Evolutionary conservation across 306 rosid genomes (phyloP), one percentile per base, ranked within the genome.

Genomic region (Cucumis hystrix): DNA sequence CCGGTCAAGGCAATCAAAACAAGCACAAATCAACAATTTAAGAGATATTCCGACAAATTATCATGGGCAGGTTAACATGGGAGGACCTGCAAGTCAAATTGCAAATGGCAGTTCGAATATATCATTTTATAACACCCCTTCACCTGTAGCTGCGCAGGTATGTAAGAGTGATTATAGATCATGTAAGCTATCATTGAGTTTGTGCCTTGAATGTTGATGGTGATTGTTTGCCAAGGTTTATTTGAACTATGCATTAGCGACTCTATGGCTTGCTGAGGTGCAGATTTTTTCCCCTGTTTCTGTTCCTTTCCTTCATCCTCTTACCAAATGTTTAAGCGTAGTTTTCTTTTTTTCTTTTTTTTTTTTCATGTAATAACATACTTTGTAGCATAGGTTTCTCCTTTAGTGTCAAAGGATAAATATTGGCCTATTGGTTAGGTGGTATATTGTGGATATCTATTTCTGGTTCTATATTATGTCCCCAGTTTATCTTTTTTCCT

Each of bases 111-210:
- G 90, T 78, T 82, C 97, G 57, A 88, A 84, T 84, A 43, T 85
- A 62, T 83, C 93, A 66, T 96, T 89, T 87, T 96, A 89, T 86
- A 89, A 87, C 79, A 96, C 99, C 21, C 98, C 98, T 79, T 92
- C 98, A 59, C 99, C 98, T 79, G 86, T 89, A 84, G 88, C 84
- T 25, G 74, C 89, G 52, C 99, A 92, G 93, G 99, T 92, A 86
- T 71, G 21, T 65, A 58, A 20, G 37, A 76, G 15, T 43, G 41
- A 71, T 84, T 70, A 64, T 74, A 73, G 71, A 65, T 73, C 61
- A 52, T 62, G 66, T 65, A 62, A 49, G 23, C 23, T 20, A 15
- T 69, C 41, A 59, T 39, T 52, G 47, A 30, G 4, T 74, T 13
- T 55, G 64, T 55, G 18, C 58, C 51, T 35, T 54, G 63, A 28